These are phyloP conservation scores for Leptographium wingfieldii DNA, from an alignment of 2,329 filamentous ascomycete genomes.

Conservation along the genomic window DNA sequence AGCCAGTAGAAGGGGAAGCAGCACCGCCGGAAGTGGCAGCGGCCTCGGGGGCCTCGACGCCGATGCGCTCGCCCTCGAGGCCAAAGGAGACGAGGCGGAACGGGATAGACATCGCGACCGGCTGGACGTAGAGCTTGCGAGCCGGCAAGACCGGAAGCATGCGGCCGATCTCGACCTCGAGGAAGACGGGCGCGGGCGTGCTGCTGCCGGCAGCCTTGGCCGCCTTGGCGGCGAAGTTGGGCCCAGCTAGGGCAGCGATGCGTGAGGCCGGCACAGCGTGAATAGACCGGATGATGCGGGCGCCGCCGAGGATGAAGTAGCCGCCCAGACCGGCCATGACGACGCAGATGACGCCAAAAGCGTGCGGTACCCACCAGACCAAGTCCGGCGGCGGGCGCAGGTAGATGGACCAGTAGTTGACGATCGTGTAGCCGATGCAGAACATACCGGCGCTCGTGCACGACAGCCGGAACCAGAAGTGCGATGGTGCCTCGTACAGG, in stretches of 20 bases:
- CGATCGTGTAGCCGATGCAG: conserved; percentile 36
- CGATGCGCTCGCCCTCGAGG: conserved; percentile 5
- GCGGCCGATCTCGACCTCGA: conserved; percentile 41
- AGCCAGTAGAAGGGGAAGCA: background rate
- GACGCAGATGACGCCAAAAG: conserved; percentile 45
- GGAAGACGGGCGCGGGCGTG: conserved; percentile 22
- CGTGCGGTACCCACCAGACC: conserved; percentile 41
- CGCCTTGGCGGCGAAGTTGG: conserved; percentile 8
- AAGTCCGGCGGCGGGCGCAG: conserved; percentile 37
- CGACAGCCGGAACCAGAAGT: conserved; percentile 48
- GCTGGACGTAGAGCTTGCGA: conserved; percentile 28
- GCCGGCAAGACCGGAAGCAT: conserved; percentile 34
- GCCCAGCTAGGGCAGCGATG: conserved; percentile 1
- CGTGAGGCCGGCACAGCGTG: conserved; percentile 34
- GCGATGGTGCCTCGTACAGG: conserved; percentile 53
- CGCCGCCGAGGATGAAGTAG: conserved; percentile 44
- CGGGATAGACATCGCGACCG: conserved; percentile 24
- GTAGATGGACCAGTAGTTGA: conserved; percentile 37
- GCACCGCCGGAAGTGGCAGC: background rate
- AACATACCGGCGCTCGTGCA: conserved; percentile 43
- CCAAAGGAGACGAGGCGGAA: conserved; percentile 20
- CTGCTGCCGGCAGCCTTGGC: conserved; percentile 8
- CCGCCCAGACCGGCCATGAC: conserved; percentile 48
- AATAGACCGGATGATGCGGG: conserved; percentile 44
- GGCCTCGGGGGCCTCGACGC: background rate